phyloP scores from a whole-genome alignment of 441 rosid species.

The Theobroma grandiflorum region DNA sequence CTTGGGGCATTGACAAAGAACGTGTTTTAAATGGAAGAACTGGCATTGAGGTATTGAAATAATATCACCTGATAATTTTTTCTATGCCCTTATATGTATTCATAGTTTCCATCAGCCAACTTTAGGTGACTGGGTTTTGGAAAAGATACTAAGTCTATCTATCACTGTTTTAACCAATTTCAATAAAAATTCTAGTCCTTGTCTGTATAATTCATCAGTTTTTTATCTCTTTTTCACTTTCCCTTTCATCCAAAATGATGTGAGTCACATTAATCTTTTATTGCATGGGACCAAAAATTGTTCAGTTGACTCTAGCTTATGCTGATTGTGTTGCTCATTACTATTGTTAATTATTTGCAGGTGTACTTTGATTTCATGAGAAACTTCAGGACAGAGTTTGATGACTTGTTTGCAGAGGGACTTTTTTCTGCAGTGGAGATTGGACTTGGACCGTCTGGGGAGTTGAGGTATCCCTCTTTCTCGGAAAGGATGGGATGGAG shows the following conservation, averaged over 20 bases:
- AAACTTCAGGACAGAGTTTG: conserved; percentile 81
- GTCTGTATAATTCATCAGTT: not conserved
- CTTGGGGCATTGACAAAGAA: conserved; percentile 80
- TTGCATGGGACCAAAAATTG: not conserved
- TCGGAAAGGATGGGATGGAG: conserved; percentile 79
- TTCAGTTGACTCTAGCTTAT: not conserved
- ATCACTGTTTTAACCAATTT: not conserved
- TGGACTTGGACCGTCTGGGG: conserved; percentile 82
- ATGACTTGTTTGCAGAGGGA: conserved; percentile 67
- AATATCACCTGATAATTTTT: not conserved
- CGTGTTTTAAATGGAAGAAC: conserved; percentile 76
- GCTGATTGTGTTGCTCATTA: conserved; percentile 27
- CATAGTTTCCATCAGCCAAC: not conserved
- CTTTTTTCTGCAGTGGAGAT: conserved; percentile 67
- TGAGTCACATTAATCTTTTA: conserved; percentile 7
- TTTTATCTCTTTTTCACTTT: conserved; percentile 4
- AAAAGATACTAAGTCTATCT: conserved; percentile 11
- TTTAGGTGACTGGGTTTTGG: not conserved
- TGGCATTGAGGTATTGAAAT: conserved; percentile 66
- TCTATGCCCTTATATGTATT: not conserved
- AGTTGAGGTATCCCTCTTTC: conserved; percentile 74
- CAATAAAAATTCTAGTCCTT: conserved; percentile 2
- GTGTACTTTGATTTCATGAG: conserved; percentile 86
- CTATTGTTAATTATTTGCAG: conserved; percentile 39
- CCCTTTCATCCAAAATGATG: not conserved